A percentile compares a stretch with the other conserved stretches of the same genome.
These are phyloP conservation scores for Rutstroemia sp. DNA, from an alignment of 2,329 filamentous ascomycete genomes.

Conservation along the genomic window DNA sequence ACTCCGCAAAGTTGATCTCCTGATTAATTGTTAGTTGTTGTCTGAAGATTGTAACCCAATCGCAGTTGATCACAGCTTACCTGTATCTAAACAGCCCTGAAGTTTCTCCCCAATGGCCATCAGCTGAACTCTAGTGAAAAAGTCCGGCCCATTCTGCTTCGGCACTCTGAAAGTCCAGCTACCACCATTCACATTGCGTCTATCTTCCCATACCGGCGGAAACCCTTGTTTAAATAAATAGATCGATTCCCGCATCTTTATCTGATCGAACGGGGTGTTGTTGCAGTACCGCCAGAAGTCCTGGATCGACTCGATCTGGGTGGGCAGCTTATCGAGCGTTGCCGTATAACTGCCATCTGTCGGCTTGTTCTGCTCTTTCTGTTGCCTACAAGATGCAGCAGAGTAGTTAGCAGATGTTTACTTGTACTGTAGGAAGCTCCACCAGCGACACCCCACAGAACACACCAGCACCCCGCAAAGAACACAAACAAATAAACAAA, in stretches of 20 bases:
- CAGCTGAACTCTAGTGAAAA: constrained; percentile 76
- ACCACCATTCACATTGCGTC: constrained; percentile 77
- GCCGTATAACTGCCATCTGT: constrained; percentile 27
- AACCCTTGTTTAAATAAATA: constrained; percentile 77
- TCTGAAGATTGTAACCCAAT: no score
- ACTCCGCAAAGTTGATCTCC: constrained; percentile 86
- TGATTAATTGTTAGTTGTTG: constrained; percentile 28
- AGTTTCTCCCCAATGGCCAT: constrained; percentile 78
- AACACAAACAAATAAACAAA: neutral
- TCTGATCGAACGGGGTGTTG: constrained; percentile 68
- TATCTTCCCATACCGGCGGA: constrained; percentile 75
- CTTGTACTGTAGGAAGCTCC: no score
- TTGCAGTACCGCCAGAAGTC: constrained; percentile 82
- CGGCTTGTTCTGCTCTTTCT: constrained; percentile 30
- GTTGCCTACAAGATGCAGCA: constrained; percentile 19
- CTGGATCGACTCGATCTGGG: constrained; percentile 70
- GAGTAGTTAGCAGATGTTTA: no score
- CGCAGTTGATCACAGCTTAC: constrained; percentile 36
- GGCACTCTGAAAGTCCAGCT: constrained; percentile 89
- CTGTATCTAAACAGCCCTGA: constrained; percentile 63
- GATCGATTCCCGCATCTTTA: constrained; percentile 70
- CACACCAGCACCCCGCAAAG: neutral
- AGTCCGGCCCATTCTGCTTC: constrained; percentile 64
- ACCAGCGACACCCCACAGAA: neutral
- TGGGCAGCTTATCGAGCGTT: constrained; percentile 52